Base-by-base conservation (phyloP, 2,329 filamentous ascomycete genomes). In the Exophiala sp. region DNA sequence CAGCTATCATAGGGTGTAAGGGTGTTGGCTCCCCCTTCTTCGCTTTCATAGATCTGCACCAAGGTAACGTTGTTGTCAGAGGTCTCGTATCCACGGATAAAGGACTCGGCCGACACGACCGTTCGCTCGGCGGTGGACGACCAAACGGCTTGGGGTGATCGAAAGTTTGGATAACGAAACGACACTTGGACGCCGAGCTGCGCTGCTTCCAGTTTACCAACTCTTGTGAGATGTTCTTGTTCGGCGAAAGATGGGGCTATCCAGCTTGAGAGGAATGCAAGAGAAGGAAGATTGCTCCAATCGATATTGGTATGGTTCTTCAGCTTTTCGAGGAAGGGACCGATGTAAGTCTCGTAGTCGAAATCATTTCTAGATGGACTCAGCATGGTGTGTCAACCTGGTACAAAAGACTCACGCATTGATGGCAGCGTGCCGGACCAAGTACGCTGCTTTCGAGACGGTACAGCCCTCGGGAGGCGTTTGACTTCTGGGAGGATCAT, bases 1-100 rank as follows among this genome's bases (percentile, higher is more conserved):
- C 85, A 88, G 36, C 77, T 77, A 65, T 82, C 80, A 69, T 87
- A 86, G 0, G 84, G 83, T 1, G 84, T 87, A 59, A 86, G 68
- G 43, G 74, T 77, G 63, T 86, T 74, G 7, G 83, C 84, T 14
- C 83, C 83, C 2, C 77, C 71, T 55, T 83, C 72, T 52, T 80
- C 65, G 16, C 76, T 77, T 65, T 86, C 83, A 57, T 77, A 77
- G 47, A 86, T 71, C 59, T 73, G 72, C 41, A 82, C 75, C 6
- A 83, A 72, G 43, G 79, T 70, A 55, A 84, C 83, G 47, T 72
- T 71, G 55, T 78, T 75, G 59, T 77, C 78, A 41, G 76, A 75
- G 3, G 71, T 68, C 59, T 82, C 78, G 8, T 84, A 71, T 0
- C 82, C 83, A 3, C 78, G 74, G 21, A 83, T 80, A 12, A 87